A percentile compares a stretch with the other conserved stretches of the same genome.
Conservation (phyloP, 345 rosid genomes). For the Raphanus raphanistrum region DNA sequence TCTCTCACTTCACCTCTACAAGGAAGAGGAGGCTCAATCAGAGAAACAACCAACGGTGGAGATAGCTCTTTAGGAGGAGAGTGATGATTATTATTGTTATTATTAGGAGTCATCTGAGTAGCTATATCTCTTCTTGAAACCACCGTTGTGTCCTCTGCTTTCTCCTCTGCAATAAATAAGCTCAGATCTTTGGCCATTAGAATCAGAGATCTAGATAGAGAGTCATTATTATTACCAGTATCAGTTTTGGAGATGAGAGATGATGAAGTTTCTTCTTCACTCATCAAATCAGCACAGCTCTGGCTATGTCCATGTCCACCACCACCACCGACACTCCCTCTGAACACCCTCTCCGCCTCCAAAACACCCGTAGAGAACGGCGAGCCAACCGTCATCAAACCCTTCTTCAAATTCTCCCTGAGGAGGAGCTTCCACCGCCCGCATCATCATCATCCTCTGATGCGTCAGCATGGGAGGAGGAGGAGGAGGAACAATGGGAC, state of each 20-base stretch:
- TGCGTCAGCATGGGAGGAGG: conserved; percentile 6
- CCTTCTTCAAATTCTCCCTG: conserved; percentile 32
- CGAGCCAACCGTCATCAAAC: conserved; percentile 50
- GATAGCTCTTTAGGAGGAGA: conserved; percentile 50
- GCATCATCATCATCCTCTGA: conserved; percentile 46
- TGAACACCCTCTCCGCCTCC: conserved; percentile 61
- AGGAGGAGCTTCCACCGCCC: conserved; percentile 44
- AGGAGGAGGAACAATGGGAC: conserved; percentile 64
- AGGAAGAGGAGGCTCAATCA: conserved; percentile 34
- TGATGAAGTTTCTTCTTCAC: conserved; percentile 52
- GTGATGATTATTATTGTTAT: background rate
- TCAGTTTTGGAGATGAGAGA: conserved; percentile 58
- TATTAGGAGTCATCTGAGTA: conserved; percentile 78
- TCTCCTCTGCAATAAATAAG: conserved; percentile 54
- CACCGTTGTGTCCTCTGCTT: conserved; percentile 43
- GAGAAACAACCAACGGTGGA: conserved; percentile 46
- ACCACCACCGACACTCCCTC: conserved; percentile 39
- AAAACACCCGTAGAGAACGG: conserved; percentile 79
- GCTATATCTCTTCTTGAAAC: conserved; percentile 82
- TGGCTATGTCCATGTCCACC: conserved; percentile 41
- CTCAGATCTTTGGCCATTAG: conserved; percentile 27
- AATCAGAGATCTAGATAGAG: conserved; percentile 1
- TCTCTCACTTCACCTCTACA: conserved; percentile 63
- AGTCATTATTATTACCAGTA: conserved; percentile 14
- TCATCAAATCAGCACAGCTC: conserved; percentile 59